These are phyloP conservation scores for Yarrowia bubula DNA, from an alignment of 805 yeast genomes.

Conservation along the genomic window DNA sequence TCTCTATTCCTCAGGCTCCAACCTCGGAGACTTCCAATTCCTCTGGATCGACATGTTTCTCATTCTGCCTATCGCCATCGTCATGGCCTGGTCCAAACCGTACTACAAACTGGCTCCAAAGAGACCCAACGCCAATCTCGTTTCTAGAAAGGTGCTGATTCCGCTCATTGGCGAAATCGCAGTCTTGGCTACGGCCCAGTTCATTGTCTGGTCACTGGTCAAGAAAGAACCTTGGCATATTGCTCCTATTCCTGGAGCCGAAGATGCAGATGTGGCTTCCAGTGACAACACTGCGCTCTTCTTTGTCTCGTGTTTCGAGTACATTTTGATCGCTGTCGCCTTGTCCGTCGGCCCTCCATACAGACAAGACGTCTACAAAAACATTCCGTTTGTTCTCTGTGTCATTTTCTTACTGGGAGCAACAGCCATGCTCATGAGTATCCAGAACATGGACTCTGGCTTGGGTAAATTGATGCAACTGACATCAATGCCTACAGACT, in stretches of 20 bases:
- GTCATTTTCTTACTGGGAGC: slow-evolving; percentile 49
- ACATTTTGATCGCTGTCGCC: slow-evolving; percentile 78
- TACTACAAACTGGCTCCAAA: slow-evolving; percentile 56
- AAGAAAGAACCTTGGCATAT: slow-evolving; percentile 68
- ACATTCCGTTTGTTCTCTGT: slow-evolving; percentile 65
- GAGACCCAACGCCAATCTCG: slow-evolving; percentile 91
- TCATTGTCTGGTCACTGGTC: slow-evolving; percentile 61
- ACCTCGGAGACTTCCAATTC: slow-evolving; percentile 95
- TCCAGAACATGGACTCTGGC: slow-evolving; percentile 49
- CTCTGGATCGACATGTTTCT: slow-evolving; percentile 87
- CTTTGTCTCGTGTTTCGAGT: slow-evolving; percentile 80
- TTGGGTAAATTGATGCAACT: slow-evolving; percentile 74
- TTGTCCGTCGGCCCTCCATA: slow-evolving; percentile 92
- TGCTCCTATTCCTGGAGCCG: slow-evolving; percentile 76
- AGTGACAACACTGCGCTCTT: slow-evolving; percentile 89
- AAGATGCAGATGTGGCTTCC: slow-evolving; percentile 73
- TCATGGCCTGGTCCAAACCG: slow-evolving; percentile 96
- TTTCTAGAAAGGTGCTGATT: slow-evolving; percentile 79
- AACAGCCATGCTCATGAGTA: slow-evolving; percentile 54
- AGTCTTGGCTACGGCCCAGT: slow-evolving; percentile 62
- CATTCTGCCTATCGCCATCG: slow-evolving; percentile 90
- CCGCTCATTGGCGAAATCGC: slow-evolving; percentile 80
- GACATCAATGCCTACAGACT: slow-evolving; percentile 53
- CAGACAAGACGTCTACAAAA: slow-evolving; percentile 68
- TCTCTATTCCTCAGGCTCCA: slow-evolving; percentile 82